Base-by-base conservation (phyloP, 257 asterid species). In the Solanum paucissectum region DNA sequence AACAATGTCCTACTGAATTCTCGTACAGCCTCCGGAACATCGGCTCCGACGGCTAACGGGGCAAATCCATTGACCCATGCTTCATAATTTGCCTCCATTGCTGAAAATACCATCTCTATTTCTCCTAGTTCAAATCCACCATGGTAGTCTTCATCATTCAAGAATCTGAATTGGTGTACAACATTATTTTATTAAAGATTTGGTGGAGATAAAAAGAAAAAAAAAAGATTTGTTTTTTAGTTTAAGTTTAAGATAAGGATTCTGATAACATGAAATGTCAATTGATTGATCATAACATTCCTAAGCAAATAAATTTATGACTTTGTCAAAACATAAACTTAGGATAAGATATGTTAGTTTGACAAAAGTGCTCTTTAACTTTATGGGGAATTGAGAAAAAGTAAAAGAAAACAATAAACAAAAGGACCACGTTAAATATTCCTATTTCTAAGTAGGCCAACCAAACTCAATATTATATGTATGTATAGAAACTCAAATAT, bases 31-130 rank as follows among this genome's bases (percentile, higher is more conserved):
- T 91, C 94, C 88, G 99, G 99, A 83, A 95, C 99, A 82, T 97
- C 99, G 21, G 98, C 99, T 32, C 99, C 99, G 83, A 97, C 99
- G 34, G 98, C 94, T 66, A 97, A 92, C 42, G 99, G 99, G 72
- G 99, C 98, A 88, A 92, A 95, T 1, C 99, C 99, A 42, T 73
- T 91, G 55, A 95, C 99, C 99, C 99, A 97, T 79, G 99, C 98
- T 77, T 91, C 93, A 91, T 97, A 97, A 88, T 97, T 97, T 27
- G 95, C 92, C 87, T 95, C 93, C 99, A 97, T 97, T 9, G 98
- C 98, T 23, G 97, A 84, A 88, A 95, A 95, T 34, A 97, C 93
- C 83, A 87, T 69, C 84, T 95, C 98, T 40, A 95, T 93, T 87
- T 95, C 98, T 9, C 89, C 95, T 20, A 77, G 89, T 90, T 95